Evolutionary conservation across 176 grass and related monocot species (phyloP), one percentile per base, ranked within the genome.

Genomic region (Carex kokanica): DNA sequence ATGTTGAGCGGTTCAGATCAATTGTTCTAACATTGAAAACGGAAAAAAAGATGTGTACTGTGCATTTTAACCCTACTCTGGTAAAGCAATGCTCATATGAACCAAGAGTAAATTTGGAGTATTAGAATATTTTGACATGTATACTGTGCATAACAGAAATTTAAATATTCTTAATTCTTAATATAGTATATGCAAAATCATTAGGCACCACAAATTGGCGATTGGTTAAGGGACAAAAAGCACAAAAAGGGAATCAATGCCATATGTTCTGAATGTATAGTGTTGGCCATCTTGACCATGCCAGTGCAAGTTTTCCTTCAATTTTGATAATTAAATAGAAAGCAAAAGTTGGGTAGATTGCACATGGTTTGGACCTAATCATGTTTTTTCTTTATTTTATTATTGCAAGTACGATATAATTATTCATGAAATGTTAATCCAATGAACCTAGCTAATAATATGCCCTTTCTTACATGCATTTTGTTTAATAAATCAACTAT

Each of bases 331-430:
- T 82, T 52, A 82, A 65, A 68, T 15, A 29, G 56, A 53, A 47
- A 45, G 12, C 60, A 82, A 66, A 66, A 49, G 8, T 65, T 54
- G 41, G 63, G 61, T 82, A 82, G 18, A 29, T 53, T 52, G 80
- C 80, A 82, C 80, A 82, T 82, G 80, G 38, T 82, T 71, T 68
- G 7, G 3, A 82, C 80, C 80, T 68, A 82, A 82, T 65, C 61
- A 31, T 67, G 23, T 82, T 68, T 4, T 67, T 82, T 41, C 17
- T 52, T 67, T 21, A 68, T 67, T 41, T 82, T 68, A 68, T 82
- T 68, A 65, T 68, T 82, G 80, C 57, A 65, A 64, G 40, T 17
- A 67, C 3, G 3, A 52, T 23, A 25, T 82, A 43, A 68, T 82
- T 82, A 32, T 52, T 82, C 34, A 81, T 47, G 17, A 64, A 81